A percentile compares a stretch with the other conserved stretches of the same genome.
Conservation (phyloP, 768 basidiomycete genomes). For the Tricholoma saponaceum region DNA sequence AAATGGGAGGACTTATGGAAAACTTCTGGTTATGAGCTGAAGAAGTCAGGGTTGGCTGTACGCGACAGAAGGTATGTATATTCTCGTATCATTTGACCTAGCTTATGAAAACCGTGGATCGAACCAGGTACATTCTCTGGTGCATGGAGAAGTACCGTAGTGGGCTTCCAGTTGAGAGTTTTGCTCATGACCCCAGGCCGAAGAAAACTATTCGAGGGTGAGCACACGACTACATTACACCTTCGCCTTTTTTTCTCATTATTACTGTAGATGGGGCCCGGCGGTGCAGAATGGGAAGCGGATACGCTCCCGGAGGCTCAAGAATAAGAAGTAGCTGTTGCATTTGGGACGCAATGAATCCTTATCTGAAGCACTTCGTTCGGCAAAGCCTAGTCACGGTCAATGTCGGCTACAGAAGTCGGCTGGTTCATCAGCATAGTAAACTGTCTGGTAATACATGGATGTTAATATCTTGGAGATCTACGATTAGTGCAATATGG, state of each 20-base stretch:
- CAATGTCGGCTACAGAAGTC: not conserved
- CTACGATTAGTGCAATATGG: not conserved
- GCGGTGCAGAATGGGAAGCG: conserved; percentile 70
- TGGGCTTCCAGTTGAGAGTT: conserved; percentile 48
- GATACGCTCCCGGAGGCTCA: conserved; percentile 59
- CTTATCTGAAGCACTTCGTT: not conserved
- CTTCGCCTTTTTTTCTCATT: not conserved
- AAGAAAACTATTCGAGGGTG: conserved; percentile 82
- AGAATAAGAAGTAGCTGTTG: conserved; percentile 24
- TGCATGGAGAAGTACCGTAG: conserved; percentile 76
- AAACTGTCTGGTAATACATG: not conserved
- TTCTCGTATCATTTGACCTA: not conserved
- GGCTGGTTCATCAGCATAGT: no score
- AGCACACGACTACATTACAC: conserved; percentile 21
- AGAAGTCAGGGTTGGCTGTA: conserved; percentile 60
- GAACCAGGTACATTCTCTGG: conserved; percentile 75
- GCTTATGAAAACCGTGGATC: conserved; percentile 1
- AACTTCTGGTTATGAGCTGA: conserved; percentile 51
- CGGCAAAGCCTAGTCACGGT: not conserved
- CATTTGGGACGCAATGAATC: not conserved
- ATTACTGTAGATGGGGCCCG: conserved; percentile 58
- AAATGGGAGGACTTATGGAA: conserved; percentile 77
- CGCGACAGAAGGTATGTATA: conserved; percentile 64
- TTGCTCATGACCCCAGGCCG: conserved; percentile 62
- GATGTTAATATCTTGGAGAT: not conserved